Percentiles rank a stretch among this genome's conserved stretches.
These are phyloP conservation scores for Hypoxylon sp. DNA, from an alignment of 2,329 filamentous ascomycete species.

Conservation along the genomic window DNA sequence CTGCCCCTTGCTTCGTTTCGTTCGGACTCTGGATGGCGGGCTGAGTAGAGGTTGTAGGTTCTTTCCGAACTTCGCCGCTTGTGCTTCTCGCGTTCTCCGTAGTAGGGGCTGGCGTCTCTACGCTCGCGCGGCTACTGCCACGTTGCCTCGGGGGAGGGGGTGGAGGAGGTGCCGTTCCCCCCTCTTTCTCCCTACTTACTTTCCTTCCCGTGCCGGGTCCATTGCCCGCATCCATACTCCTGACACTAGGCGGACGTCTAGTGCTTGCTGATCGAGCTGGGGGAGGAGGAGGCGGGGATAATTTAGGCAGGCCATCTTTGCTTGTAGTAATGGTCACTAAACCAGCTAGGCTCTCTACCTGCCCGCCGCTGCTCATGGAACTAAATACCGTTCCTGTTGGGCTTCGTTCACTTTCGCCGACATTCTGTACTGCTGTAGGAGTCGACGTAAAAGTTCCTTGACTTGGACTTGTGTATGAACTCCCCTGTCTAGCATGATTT, in stretches of 20 bases:
- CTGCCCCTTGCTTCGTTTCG: constrained; percentile 58
- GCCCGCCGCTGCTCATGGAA: constrained; percentile 27
- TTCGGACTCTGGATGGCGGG: background rate
- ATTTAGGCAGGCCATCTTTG: constrained; percentile 50
- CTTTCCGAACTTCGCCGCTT: constrained; percentile 18
- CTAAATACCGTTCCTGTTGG: constrained; percentile 34
- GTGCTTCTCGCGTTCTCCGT: constrained; percentile 46
- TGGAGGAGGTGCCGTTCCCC: constrained; percentile 59
- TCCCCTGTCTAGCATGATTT: constrained; percentile 54
- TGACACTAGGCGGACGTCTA: constrained; percentile 62
- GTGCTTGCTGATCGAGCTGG: constrained; percentile 62
- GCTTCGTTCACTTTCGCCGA: constrained; percentile 44
- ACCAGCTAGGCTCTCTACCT: constrained; percentile 22
- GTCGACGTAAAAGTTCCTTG: constrained; percentile 47
- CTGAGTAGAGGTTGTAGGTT: background rate
- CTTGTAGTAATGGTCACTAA: constrained; percentile 42
- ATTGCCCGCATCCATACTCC: constrained; percentile 57
- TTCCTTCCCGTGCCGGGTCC: constrained; percentile 51
- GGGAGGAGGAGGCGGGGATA: constrained; percentile 61
- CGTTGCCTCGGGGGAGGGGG: constrained; percentile 65
- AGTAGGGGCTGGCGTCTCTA: constrained; percentile 53
- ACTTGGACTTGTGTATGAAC: constrained; percentile 52
- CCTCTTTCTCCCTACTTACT: constrained; percentile 53
- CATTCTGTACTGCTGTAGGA: constrained; percentile 35
- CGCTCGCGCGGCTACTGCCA: constrained; percentile 63